Evolutionary conservation across 2,329 filamentous ascomycete genomes (phyloP).

Genomic region (Penicillium freii): DNA sequence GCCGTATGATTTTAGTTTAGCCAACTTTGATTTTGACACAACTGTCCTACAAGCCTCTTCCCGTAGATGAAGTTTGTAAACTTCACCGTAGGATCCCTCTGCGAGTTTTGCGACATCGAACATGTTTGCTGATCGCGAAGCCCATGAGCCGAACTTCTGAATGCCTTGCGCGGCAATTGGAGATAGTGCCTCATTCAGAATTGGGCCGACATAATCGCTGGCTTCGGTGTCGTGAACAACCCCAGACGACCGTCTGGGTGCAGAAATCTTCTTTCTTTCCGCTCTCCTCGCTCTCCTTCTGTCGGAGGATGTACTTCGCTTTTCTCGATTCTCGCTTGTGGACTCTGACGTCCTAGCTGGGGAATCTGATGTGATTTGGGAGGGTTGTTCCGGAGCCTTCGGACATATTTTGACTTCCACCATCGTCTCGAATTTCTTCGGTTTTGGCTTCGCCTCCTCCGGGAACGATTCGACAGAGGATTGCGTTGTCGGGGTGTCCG

Average conservation of each 20-base stretch:
- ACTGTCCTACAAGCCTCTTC: conserved; percentile 36
- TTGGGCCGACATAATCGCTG: conserved; percentile 37
- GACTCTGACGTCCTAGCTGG: neutral
- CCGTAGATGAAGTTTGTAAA: conserved; percentile 56
- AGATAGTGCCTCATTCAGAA: conserved; percentile 40
- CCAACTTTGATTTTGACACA: conserved; percentile 40
- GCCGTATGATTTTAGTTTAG: conserved; percentile 39
- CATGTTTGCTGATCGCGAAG: conserved; percentile 37
- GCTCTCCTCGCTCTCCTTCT: conserved; percentile 13
- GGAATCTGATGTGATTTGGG: neutral
- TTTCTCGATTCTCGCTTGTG: neutral
- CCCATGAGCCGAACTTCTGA: conserved; percentile 43
- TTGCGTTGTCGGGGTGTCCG: conserved; percentile 3
- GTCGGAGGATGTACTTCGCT: neutral
- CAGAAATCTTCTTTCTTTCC: conserved; percentile 20
- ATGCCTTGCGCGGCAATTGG: conserved; percentile 36
- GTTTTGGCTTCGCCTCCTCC: conserved; percentile 7
- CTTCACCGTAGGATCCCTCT: conserved; percentile 65
- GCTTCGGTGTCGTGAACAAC: conserved; percentile 34
- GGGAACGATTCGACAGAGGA: neutral
- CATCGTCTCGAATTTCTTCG: conserved; percentile 22
- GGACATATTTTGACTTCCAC: conserved; percentile 30
- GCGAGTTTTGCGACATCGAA: conserved; percentile 59
- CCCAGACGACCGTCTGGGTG: conserved; percentile 32
- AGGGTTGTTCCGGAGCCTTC: neutral